Evolutionary conservation across 768 basidiomycete species (phyloP), one percentile per base, ranked within the genome.

Genomic region (Lactifluus pinguis): DNA sequence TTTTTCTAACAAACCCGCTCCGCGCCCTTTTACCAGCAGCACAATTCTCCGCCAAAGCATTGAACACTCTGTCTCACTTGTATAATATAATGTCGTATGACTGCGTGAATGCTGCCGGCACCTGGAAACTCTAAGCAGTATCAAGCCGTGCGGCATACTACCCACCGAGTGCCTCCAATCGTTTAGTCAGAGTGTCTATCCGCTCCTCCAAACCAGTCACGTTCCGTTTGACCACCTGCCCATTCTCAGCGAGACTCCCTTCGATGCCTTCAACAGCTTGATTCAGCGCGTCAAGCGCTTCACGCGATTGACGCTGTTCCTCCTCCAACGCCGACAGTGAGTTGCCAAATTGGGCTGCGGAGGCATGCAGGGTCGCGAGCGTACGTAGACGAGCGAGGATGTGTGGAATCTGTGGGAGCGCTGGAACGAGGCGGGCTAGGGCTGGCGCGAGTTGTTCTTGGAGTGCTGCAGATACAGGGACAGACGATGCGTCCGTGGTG

Each of bases 341-440:
- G 21, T 76, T 78, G 54, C 86, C 81, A 67, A 98, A 94, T 29
- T 86, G 81, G 1, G 85, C 80, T 0, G 95, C 92, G 51, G 89
- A 84, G 0, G 85, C 79, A 68, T 99, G 95, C 61, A 99, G 72
- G 0, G 83, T 70, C 9, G 90, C 85, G 4, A 99, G 78, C 10
- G 93, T 94, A 42, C 91, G 84, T 41, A 99, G 74, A 14, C 95
- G 89, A 4, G 89, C 84, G 29, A 99, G 80, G 25, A 99, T 87
- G 66, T 97, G 92, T 2, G 95, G 89, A 48, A 92, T 87, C 64
- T 91, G 89, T 0, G 89, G 87, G 1, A 92, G 77, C 0, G 83
- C 79, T 0, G 87, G 89, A 4, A 80, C 80, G 0, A 92, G 82
- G 19, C 88, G 82, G 29, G 83, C 79, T 17, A 92, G 77, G 52